These are phyloP conservation scores for Ganoderma sp. DNA, from an alignment of 1,284 basidiomycete genomes.

Conservation along the genomic window DNA sequence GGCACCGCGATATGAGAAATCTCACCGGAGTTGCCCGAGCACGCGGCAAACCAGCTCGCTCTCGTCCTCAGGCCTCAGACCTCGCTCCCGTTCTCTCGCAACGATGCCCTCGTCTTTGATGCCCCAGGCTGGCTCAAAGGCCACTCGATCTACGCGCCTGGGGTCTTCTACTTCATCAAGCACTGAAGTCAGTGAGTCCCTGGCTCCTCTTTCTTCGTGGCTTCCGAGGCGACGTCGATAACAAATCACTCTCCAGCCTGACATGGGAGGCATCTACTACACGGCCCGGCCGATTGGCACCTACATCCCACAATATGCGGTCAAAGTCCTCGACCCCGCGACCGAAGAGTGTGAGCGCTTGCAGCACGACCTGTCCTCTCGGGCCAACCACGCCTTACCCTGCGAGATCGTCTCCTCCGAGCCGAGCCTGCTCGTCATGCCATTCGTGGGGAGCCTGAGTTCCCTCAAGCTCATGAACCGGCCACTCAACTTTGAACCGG, in stretches of 20 bases:
- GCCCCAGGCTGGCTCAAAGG: not conserved
- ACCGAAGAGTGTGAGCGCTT: not conserved
- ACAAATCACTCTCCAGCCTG: no score
- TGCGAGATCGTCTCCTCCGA: not conserved
- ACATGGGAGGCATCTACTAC: no score
- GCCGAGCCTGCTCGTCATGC: not conserved
- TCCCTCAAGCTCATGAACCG: not conserved
- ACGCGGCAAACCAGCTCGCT: no score
- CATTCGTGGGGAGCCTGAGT: not conserved
- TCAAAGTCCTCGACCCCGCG: not conserved
- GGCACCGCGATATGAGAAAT: constrained; percentile 14
- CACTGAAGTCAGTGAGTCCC: not conserved
- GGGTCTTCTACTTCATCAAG: no score
- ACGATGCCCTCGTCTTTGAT: not conserved
- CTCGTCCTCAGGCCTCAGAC: no score
- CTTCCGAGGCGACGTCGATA: not conserved
- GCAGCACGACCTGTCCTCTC: not conserved
- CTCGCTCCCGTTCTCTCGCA: not conserved
- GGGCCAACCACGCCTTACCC: not conserved
- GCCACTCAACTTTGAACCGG: not conserved
- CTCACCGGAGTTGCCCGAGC: constrained; percentile 32
- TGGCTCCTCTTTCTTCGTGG: not conserved
- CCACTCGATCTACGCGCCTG: no score
- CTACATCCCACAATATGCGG: no score
- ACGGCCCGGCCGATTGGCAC: not conserved